These are phyloP conservation scores for Fonsecaea pedrosoi DNA, from an alignment of 2,329 filamentous ascomycete species.

Conservation along the genomic window DNA sequence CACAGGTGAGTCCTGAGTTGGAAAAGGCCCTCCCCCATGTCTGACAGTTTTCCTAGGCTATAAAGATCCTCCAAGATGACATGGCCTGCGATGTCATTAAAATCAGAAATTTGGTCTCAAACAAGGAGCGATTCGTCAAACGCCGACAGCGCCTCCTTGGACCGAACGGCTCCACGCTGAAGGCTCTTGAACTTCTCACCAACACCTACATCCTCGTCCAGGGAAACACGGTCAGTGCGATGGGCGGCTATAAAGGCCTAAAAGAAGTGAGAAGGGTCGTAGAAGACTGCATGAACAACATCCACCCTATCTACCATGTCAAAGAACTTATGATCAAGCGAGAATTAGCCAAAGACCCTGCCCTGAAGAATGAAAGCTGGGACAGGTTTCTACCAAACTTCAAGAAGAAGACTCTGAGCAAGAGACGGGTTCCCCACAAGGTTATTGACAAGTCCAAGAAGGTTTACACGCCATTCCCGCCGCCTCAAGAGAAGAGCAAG, in stretches of 20 bases:
- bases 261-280: conserved; percentile 91
- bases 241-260: conserved; percentile 90
- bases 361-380: conserved; percentile 87
- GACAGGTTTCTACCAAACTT: conserved; percentile 96
- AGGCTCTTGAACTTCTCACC: conserved; percentile 90
- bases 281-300: conserved; percentile 95
- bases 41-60: conserved; percentile 63
- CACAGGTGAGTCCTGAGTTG: conserved; percentile 45
- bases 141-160: conserved; percentile 90
- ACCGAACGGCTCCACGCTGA: conserved; percentile 88
- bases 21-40: not conserved
- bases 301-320: conserved; percentile 89
- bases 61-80: conserved; percentile 93
- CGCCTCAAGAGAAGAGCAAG: conserved; percentile 97
- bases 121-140: conserved; percentile 96
- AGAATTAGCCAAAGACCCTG: conserved; percentile 87
- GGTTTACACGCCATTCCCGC: conserved; percentile 95
- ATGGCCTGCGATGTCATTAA: conserved; percentile 95
- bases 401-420: conserved; percentile 89
- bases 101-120: conserved; percentile 85
- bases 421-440: conserved; percentile 79
- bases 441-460: conserved; percentile 95
- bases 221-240: conserved; percentile 90
- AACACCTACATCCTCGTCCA: conserved; percentile 93
- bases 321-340: conserved; percentile 95